Evolutionary conservation across 2,329 filamentous ascomycete genomes (phyloP).

Genomic region (Scortechinia acanthostroma): DNA sequence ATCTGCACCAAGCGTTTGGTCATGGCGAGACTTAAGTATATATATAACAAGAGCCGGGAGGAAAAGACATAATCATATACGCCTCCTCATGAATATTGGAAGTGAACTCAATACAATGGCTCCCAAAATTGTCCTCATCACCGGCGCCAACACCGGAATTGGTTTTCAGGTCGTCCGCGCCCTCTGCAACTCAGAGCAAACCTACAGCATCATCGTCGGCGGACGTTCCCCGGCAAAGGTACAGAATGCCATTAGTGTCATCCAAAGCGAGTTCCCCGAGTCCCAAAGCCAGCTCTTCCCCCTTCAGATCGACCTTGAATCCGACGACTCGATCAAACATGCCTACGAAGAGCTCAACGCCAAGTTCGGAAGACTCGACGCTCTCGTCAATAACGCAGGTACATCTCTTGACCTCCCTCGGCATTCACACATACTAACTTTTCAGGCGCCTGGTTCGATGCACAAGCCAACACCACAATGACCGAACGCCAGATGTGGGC

Average conservation of each 20-base stretch:
- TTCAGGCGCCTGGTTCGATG: conserved; percentile 9
- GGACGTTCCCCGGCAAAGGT: conserved; percentile 12
- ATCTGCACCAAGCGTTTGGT: too few species aligned
- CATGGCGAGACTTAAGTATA: too few species aligned
- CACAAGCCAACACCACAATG: conserved; percentile 11
- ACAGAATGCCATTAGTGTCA: conserved; percentile 11
- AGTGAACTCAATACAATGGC: too few species aligned
- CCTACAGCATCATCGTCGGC: conserved; percentile 16
- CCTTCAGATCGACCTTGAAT: conserved; percentile 18
- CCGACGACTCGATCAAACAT: conserved; percentile 18
- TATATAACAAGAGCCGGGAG: too few species aligned
- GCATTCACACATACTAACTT: not conserved
- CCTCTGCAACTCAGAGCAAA: conserved; percentile 7
- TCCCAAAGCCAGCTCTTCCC: conserved; percentile 6
- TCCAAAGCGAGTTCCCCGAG: conserved; percentile 18
- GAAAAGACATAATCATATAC: too few species aligned
- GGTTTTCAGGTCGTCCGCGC: conserved; percentile 14
- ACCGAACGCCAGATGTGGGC: conserved; percentile 28
- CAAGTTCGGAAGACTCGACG: conserved; percentile 17
- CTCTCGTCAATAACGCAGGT: conserved; percentile 22
- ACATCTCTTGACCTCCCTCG: not conserved
- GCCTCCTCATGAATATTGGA: too few species aligned
- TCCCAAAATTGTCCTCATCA: not conserved
- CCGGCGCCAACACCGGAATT: conserved; percentile 13
- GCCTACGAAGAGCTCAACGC: conserved; percentile 15